A percentile compares a stretch with the other conserved stretches of the same genome.
These are phyloP conservation scores for Candida ulmi DNA, from an alignment of 805 yeast genomes.

Conservation along the genomic window DNA sequence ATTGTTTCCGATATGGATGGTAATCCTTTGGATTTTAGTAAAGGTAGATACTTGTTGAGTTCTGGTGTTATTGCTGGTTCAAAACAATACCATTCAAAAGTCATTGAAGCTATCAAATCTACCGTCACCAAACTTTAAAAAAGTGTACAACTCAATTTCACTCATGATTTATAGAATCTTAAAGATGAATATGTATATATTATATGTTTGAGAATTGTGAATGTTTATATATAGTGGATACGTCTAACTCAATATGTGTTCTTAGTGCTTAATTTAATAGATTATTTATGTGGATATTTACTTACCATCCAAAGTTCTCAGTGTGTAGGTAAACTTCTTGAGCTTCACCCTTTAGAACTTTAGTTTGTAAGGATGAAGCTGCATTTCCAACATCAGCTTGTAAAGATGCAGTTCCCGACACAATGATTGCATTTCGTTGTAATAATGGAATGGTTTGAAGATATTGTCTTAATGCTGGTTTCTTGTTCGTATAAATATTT, in stretches of 20 bases:
- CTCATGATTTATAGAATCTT: no score
- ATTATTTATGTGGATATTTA: background rate
- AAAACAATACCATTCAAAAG: conserved; percentile 24
- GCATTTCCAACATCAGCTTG: conserved; percentile 33
- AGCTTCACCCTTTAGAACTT: conserved; percentile 21
- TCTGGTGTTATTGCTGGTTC: conserved; percentile 91
- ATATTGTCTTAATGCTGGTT: conserved; percentile 11
- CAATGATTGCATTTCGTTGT: conserved; percentile 35
- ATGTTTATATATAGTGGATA: no score
- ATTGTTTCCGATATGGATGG: conserved; percentile 82
- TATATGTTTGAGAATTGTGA: no score
- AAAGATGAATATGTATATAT: no score
- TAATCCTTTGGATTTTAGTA: conserved; percentile 68
- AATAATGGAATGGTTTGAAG: conserved; percentile 1
- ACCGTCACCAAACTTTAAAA: conserved; percentile 5
- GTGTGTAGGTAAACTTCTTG: conserved; percentile 46
- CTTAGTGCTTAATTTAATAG: no score
- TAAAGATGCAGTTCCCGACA: conserved; percentile 41
- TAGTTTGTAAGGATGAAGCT: conserved; percentile 36
- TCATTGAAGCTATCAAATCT: conserved; percentile 24
- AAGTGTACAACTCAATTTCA: no score
- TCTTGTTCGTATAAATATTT: conserved; percentile 6
- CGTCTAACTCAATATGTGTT: no score
- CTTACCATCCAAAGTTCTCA: conserved; percentile 42
- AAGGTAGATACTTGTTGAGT: conserved; percentile 72